phyloP scores from a whole-genome alignment of 2,329 filamentous ascomycete species.

The Sarocladium oryzae region DNA sequence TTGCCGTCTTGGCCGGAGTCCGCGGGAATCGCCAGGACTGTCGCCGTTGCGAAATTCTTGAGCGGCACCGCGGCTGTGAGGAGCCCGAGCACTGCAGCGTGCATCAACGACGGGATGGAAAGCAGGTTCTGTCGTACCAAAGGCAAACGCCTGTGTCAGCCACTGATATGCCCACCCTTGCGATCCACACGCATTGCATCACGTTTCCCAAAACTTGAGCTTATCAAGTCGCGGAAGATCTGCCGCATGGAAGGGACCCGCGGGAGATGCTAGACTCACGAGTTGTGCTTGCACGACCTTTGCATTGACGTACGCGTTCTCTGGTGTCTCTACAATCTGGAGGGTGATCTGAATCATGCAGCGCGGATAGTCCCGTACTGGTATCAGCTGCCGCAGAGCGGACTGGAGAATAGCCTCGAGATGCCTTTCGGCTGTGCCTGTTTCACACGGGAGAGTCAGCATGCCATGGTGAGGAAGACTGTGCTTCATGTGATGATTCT shows the following conservation, averaged over 20 bases:
- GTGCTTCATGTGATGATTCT: constrained; percentile 2
- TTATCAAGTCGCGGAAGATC: not conserved
- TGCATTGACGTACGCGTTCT: constrained; percentile 56
- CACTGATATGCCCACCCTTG: not conserved
- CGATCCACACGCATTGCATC: not conserved
- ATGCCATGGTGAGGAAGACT: constrained; percentile 12
- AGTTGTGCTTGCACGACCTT: constrained; percentile 54
- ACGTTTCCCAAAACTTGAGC: not conserved
- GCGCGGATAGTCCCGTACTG: constrained; percentile 68
- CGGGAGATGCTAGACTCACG: too few species aligned
- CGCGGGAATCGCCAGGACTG: constrained; percentile 52
- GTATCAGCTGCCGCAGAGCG: constrained; percentile 66
- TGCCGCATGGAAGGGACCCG: too few species aligned
- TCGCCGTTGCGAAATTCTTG: constrained; percentile 62
- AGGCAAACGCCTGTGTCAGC: constrained; percentile 13
- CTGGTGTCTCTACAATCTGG: constrained; percentile 65
- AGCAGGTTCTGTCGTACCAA: constrained; percentile 57
- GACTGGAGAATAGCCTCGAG: constrained; percentile 71
- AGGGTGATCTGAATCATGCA: constrained; percentile 74
- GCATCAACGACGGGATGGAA: constrained; percentile 74
- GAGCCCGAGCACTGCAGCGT: constrained; percentile 71
- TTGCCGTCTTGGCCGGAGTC: constrained; percentile 26
- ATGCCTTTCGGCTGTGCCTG: constrained; percentile 70
- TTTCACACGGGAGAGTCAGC: constrained; percentile 10
- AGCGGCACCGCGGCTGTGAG: constrained; percentile 79